Evolutionary conservation across 306 rosid species (phyloP).

Genomic region (Casuarina cunninghamiana): DNA sequence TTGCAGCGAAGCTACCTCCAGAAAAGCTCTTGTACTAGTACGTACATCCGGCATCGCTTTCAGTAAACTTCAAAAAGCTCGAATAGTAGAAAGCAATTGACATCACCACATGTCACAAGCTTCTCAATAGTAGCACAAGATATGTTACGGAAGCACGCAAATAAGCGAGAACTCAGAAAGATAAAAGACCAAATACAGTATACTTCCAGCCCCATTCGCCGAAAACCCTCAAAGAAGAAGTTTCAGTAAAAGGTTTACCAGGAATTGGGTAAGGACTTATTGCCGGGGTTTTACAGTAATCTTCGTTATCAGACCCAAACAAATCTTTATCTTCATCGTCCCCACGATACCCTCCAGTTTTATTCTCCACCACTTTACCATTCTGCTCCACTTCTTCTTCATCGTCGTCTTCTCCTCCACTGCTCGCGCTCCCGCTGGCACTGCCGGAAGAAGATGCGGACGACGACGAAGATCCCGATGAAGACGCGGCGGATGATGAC

Average conservation of each 20-base stretch:
- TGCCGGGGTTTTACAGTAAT: constrained; percentile 72
- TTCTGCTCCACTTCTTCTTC: constrained; percentile 47
- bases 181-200: background rate
- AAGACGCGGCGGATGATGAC: constrained; percentile 35
- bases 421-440: constrained; percentile 40
- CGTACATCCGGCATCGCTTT: background rate
- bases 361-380: constrained; percentile 51
- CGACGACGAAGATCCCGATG: constrained; percentile 61
- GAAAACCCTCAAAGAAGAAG: background rate
- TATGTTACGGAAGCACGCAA: background rate
- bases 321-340: constrained; percentile 67
- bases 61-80: background rate
- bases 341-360: constrained; percentile 19
- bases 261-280: constrained; percentile 73
- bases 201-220: background rate
- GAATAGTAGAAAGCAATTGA: background rate
- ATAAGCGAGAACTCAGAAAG: background rate
- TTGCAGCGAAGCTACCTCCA: background rate
- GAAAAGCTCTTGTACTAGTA: background rate
- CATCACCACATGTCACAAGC: background rate
- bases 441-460: constrained; percentile 69
- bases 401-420: constrained; percentile 40
- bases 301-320: constrained; percentile 88
- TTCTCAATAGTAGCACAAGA: background rate
- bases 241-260: constrained; percentile 42